Evolutionary conservation across 2,329 filamentous ascomycete species (phyloP).

Genomic region (Stemphylium beticola): DNA sequence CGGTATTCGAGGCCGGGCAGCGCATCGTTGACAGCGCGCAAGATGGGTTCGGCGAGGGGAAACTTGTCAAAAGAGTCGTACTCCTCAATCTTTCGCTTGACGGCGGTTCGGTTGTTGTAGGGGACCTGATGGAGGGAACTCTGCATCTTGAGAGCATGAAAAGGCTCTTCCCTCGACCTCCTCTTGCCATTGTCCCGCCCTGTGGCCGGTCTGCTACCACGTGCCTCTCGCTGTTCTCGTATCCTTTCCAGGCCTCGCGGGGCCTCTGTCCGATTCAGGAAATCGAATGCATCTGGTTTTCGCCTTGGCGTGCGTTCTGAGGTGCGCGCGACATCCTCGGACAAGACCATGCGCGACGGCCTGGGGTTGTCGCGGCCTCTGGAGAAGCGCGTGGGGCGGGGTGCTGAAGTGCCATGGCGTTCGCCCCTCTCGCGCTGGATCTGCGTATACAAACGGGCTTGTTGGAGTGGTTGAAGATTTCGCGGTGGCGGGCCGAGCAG

Average conservation of each 20-base stretch:
- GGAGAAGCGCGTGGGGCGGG: conserved; percentile 8
- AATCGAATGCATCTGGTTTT: conserved; percentile 40
- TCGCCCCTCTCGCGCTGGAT: conserved; percentile 23
- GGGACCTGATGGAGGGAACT: conserved; percentile 75
- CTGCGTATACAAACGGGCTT: conserved; percentile 46
- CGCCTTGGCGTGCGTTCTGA: conserved; percentile 31
- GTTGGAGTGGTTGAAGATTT: conserved; percentile 19
- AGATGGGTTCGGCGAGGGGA: conserved; percentile 72
- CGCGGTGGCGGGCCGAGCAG: conserved; percentile 18
- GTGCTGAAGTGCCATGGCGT: conserved; percentile 7
- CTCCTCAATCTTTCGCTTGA: conserved; percentile 67
- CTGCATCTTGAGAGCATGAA: conserved; percentile 95
- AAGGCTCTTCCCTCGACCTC: conserved; percentile 56
- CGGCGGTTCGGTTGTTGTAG: conserved; percentile 69
- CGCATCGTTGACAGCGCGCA: conserved; percentile 77
- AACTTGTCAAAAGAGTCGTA: conserved; percentile 84
- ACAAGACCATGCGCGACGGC: conserved; percentile 59
- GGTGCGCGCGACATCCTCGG: conserved; percentile 44
- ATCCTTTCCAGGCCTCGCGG: conserved; percentile 31
- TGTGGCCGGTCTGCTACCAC: conserved; percentile 12
- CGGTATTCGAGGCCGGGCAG: conserved; percentile 77
- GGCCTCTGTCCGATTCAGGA: conserved; percentile 43
- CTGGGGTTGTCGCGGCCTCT: conserved; percentile 15
- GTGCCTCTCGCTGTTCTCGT: conserved; percentile 17
- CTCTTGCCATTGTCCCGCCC: conserved; percentile 32